A percentile compares a stretch with the other conserved stretches of the same genome.
Conservation (phyloP, 345 rosid species). For the Lenwebbia sp. region DNA sequence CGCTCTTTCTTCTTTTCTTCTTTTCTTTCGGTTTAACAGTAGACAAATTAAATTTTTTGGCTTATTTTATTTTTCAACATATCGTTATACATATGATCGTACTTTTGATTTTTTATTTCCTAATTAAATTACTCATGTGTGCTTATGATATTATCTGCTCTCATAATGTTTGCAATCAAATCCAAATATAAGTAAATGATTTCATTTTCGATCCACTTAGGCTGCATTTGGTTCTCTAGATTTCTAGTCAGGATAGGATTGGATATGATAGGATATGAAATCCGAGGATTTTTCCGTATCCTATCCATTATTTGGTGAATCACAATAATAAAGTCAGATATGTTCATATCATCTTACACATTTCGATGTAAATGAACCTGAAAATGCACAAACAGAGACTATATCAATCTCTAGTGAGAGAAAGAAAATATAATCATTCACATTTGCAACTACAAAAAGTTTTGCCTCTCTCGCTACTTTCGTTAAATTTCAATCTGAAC, state of each 20-base stretch:
- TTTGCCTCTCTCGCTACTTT: too few species aligned
- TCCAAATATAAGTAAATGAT: too few species aligned
- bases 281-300: accelerated
- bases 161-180: too few species aligned
- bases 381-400: not conserved
- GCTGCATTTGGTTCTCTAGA: accelerated
- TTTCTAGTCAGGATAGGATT: not conserved
- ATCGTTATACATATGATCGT: too few species aligned
- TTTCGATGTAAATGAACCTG: not conserved
- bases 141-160: too few species aligned
- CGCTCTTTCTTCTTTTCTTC: not conserved
- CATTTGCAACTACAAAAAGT: too few species aligned
- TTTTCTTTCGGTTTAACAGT: not conserved
- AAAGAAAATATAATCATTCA: too few species aligned
- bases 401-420: not conserved
- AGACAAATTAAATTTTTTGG: not conserved
- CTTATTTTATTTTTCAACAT: too few species aligned
- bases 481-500: too few species aligned
- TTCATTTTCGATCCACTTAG: too few species aligned
- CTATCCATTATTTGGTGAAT: accelerated
- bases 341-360: not conserved
- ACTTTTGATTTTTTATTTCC: too few species aligned
- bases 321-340: accelerated
- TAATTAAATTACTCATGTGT: too few species aligned
- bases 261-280: not conserved